phyloP scores from a whole-genome alignment of 768 basidiomycete species.

The Mycena epipterygia region DNA sequence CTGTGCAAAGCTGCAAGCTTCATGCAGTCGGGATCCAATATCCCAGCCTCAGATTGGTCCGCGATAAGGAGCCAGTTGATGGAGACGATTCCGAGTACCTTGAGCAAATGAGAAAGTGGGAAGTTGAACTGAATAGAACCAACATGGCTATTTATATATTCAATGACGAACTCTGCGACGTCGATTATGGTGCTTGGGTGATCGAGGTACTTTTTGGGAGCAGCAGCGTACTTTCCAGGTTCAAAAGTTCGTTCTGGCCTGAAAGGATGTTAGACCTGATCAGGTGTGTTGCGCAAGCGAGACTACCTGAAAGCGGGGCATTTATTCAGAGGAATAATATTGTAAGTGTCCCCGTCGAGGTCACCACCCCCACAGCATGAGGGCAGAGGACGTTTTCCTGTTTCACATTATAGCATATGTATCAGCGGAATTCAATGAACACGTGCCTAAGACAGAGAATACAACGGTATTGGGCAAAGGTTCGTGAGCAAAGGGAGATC shows the following conservation, averaged over 20 bases:
- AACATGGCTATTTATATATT: slow-evolving; percentile 78
- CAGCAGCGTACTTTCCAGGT: slow-evolving; percentile 67
- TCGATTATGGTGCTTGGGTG: slow-evolving; percentile 70
- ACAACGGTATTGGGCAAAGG: slow-evolving; percentile 74
- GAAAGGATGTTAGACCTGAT: too few relatives aligned
- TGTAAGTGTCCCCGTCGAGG: slow-evolving; percentile 75
- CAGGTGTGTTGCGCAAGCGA: too few relatives aligned
- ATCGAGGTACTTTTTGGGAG: slow-evolving; percentile 58
- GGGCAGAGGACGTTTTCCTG: slow-evolving; percentile 71
- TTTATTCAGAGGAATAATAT: slow-evolving; percentile 59
- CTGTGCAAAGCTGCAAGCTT: slow-evolving; percentile 70
- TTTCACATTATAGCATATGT: not conserved
- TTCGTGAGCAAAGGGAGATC: slow-evolving; percentile 66
- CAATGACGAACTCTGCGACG: slow-evolving; percentile 77
- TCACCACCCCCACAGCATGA: slow-evolving; percentile 79
- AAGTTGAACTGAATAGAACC: slow-evolving; percentile 36
- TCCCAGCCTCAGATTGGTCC: slow-evolving; percentile 62
- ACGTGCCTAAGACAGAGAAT: slow-evolving; percentile 68
- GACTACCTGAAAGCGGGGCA: slow-evolving; percentile 58
- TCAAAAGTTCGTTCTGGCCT: too few relatives aligned
- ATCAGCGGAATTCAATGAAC: not conserved
- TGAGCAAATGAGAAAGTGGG: not conserved
- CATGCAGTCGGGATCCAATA: slow-evolving; percentile 66
- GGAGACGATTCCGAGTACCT: slow-evolving; percentile 67
- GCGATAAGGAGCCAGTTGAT: slow-evolving; percentile 76